phyloP scores from a whole-genome alignment of 345 rosid species.

The Aquilaria yunnanensis region DNA sequence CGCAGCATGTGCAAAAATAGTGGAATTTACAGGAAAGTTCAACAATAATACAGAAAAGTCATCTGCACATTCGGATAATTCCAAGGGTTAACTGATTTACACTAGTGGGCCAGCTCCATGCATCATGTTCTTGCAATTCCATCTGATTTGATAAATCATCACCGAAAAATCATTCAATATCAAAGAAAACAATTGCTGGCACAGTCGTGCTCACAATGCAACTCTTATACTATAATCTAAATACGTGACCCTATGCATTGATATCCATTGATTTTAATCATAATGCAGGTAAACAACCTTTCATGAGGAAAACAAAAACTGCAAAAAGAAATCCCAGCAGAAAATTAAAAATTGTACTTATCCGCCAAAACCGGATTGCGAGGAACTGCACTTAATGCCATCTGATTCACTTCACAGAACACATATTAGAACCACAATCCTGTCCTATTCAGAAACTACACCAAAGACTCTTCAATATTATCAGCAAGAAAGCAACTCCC shows the following conservation, averaged over 20 bases:
- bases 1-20: not conserved
- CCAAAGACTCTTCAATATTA: not conserved
- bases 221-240: not conserved
- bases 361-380: too few species aligned
- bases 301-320: too few species aligned
- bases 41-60: not conserved
- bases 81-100: not conserved
- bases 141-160: not conserved
- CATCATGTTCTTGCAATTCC: not conserved
- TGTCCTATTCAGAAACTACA: not conserved
- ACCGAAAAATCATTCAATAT: not conserved
- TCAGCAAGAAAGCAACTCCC: not conserved
- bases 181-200: not conserved
- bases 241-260: not conserved
- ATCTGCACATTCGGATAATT: not conserved
- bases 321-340: too few species aligned
- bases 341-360: too few species aligned
- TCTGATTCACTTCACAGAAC: not conserved
- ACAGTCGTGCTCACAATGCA: not conserved
- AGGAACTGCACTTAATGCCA: too few species aligned
- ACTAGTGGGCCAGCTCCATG: not conserved
- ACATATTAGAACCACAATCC: not conserved
- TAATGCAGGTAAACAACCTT: not conserved
- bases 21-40: not conserved
- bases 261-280: not conserved